Percentiles rank a stretch among this genome's conserved stretches.
Conservation (phyloP, 2,329 filamentous ascomycete genomes). For the Ophiostoma fasciatum region DNA sequence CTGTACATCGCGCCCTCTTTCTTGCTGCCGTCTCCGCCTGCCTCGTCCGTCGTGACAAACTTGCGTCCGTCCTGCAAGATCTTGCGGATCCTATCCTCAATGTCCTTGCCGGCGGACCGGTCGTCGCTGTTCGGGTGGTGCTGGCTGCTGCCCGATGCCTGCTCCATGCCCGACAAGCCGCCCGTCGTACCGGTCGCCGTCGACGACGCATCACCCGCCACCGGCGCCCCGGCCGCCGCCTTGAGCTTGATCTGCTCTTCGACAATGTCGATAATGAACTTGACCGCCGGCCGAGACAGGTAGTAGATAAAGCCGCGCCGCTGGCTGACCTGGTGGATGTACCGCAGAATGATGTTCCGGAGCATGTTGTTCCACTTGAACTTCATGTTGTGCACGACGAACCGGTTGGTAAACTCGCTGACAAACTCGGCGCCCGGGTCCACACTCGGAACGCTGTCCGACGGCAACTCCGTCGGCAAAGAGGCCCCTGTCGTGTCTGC, state of each 20-base stretch:
- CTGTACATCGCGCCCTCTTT: conserved; percentile 16
- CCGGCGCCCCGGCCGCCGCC: conserved; percentile 11
- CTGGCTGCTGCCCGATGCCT: conserved; percentile 19
- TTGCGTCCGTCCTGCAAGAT: conserved; percentile 72
- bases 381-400: conserved; percentile 95
- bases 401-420: conserved; percentile 94
- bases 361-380: conserved; percentile 97
- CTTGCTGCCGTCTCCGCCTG: conserved; percentile 11
- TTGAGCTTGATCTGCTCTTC: conserved; percentile 79
- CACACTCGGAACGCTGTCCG: background rate
- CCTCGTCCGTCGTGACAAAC: conserved; percentile 57
- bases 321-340: conserved; percentile 95
- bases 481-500: too few relatives aligned
- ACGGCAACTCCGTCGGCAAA: background rate
- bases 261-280: conserved; percentile 95
- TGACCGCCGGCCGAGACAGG: conserved; percentile 85
- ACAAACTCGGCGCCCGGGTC: conserved; percentile 60
- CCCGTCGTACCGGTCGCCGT: conserved; percentile 12
- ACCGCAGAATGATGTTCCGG: conserved; percentile 89
- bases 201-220: conserved; percentile 6
- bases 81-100: conserved; percentile 75
- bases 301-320: conserved; percentile 95
- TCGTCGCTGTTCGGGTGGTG: conserved; percentile 27
- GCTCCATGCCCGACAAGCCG: conserved; percentile 13
- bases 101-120: conserved; percentile 45